Conservation (phyloP, 257 asterid genomes). For the Nicotiana knightiana region DNA sequence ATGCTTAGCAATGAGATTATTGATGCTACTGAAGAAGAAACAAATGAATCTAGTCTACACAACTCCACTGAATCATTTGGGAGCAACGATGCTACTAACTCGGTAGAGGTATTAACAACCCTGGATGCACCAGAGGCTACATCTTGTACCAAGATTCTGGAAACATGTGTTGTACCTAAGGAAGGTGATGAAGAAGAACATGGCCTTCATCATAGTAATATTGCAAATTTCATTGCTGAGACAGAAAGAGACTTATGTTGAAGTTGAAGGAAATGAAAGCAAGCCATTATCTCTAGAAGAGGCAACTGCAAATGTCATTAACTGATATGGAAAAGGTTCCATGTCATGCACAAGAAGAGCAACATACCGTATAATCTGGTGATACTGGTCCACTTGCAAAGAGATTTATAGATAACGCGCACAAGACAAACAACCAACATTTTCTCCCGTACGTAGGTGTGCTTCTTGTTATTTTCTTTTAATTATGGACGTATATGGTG, state of each 20-base stretch:
- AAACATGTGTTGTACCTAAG: background rate
- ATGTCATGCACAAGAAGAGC: background rate
- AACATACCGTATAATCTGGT: constrained; percentile 37
- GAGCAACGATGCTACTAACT: constrained; percentile 8
- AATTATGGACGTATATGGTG: no score
- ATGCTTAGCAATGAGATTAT: constrained; percentile 17
- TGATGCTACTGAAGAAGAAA: constrained; percentile 17
- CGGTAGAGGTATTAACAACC: background rate
- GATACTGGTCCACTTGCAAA: background rate
- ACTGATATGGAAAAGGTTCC: background rate
- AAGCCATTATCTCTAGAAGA: background rate
- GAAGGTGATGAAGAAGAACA: constrained; percentile 1
- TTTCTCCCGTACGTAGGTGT: no score
- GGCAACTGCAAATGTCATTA: background rate
- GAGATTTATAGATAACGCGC: no score
- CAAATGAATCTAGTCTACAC: background rate
- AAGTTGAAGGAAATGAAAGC: background rate
- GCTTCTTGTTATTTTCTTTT: no score
- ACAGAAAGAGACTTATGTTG: background rate
- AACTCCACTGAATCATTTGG: background rate
- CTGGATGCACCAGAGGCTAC: constrained; percentile 1
- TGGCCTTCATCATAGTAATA: background rate
- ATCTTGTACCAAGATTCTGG: background rate
- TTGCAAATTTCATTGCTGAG: background rate
- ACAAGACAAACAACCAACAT: no score